Evolutionary conservation across 345 rosid genomes (phyloP).

Genomic region (Sisymbrium altissimum): DNA sequence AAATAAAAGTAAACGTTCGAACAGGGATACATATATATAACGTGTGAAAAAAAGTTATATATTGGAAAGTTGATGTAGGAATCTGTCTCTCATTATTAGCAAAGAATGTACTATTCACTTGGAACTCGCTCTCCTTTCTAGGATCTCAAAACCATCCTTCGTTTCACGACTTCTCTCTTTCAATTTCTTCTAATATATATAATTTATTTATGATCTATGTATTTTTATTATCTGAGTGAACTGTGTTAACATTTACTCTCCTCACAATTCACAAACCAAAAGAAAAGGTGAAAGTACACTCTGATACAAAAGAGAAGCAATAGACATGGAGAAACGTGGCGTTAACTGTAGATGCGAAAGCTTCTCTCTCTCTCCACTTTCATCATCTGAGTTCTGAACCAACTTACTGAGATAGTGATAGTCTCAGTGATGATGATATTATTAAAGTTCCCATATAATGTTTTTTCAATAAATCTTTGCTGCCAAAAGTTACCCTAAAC

Average conservation of each 20-base stretch:
- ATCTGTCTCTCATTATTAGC: slow-evolving; percentile 17
- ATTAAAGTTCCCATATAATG: slow-evolving; percentile 8
- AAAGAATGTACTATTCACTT: slow-evolving; percentile 30
- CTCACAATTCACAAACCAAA: slow-evolving; percentile 12
- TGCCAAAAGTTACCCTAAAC: slow-evolving; percentile 25
- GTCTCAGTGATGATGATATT: slow-evolving; percentile 37
- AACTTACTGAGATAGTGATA: slow-evolving; percentile 38
- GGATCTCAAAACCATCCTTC: slow-evolving; percentile 32
- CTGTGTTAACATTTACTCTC: slow-evolving; percentile 29
- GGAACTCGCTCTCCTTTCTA: slow-evolving; percentile 35
- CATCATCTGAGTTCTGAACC: slow-evolving; percentile 31
- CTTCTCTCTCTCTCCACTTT: slow-evolving; percentile 36
- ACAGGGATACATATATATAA: slow-evolving; percentile 3
- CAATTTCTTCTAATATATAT: slow-evolving; percentile 1
- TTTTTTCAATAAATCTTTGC: background rate
- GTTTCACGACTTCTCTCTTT: slow-evolving; percentile 29
- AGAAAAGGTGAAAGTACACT: slow-evolving; percentile 19
- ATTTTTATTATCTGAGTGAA: slow-evolving; percentile 4
- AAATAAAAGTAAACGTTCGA: background rate
- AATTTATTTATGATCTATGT: no score
- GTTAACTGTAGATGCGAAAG: slow-evolving; percentile 40
- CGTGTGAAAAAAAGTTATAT: background rate
- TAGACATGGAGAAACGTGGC: slow-evolving; percentile 37
- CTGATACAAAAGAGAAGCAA: slow-evolving; percentile 30
- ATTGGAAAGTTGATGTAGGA: slow-evolving; percentile 16